phyloP scores from a whole-genome alignment of 2,329 filamentous ascomycete genomes.

The Aspergillus sp. region DNA sequence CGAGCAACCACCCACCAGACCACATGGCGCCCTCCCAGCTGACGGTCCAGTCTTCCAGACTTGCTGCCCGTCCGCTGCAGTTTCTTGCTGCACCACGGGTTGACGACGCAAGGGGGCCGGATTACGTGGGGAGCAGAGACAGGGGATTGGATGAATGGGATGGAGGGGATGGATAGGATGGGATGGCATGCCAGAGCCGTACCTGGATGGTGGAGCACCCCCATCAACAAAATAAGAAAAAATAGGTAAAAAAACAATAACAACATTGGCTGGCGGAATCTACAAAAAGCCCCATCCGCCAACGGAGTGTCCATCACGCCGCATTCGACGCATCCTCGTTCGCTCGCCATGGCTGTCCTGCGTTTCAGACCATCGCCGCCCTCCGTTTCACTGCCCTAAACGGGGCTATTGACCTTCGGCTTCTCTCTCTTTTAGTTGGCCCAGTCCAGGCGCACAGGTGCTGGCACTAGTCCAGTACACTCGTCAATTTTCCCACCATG shows the following conservation, averaged over 20 bases:
- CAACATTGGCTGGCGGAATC: background rate
- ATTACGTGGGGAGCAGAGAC: background rate
- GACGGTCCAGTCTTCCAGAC: background rate
- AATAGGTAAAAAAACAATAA: background rate
- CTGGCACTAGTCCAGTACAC: background rate
- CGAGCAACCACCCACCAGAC: conserved; percentile 3
- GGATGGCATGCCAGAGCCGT: conserved; percentile 4
- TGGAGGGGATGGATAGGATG: no score
- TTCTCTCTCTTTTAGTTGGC: background rate
- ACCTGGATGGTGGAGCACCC: conserved; percentile 1
- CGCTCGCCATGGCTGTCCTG: background rate
- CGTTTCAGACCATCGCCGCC: conserved; percentile 1
- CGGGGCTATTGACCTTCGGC: conserved; percentile 8
- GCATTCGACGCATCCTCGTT: background rate
- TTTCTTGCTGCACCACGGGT: background rate
- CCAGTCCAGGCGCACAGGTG: background rate
- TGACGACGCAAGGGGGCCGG: conserved; percentile 8
- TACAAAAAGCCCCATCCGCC: background rate
- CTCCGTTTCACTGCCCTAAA: conserved; percentile 6
- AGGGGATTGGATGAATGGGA: background rate
- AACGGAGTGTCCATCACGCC: background rate
- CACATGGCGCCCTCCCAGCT: conserved; percentile 1
- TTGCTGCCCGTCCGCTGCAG: background rate
- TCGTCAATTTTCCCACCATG: conserved; percentile 1
- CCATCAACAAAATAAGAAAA: background rate